Evolutionary conservation across 2,329 filamentous ascomycete species (phyloP).

Genomic region (Cytospora schulzeri): DNA sequence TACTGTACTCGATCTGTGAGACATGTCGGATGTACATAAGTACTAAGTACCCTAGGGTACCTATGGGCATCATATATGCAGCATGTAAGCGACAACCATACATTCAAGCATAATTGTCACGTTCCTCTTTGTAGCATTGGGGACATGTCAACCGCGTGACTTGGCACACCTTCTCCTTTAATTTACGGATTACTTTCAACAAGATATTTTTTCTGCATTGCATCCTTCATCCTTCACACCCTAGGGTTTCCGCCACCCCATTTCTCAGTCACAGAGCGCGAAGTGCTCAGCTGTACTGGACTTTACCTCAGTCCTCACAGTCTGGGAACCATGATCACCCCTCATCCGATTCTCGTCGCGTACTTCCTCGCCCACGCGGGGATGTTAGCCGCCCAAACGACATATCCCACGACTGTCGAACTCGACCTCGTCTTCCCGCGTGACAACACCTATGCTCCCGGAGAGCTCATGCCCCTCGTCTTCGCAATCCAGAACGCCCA

Average conservation of each 20-base stretch:
- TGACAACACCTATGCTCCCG: conserved; percentile 35
- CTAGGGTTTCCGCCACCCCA: background rate
- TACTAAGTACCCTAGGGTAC: no score
- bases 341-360: background rate
- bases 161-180: background rate
- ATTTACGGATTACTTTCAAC: background rate
- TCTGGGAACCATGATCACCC: background rate
- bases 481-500: conserved; percentile 35
- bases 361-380: background rate
- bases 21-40: no score
- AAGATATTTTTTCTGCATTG: background rate
- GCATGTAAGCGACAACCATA: no score
- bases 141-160: no score
- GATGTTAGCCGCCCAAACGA: background rate
- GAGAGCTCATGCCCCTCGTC: conserved; percentile 33
- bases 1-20: no score
- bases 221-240: background rate
- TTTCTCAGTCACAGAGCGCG: background rate
- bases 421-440: conserved; percentile 37
- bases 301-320: background rate
- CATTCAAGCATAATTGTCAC: no score
- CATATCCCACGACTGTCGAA: conserved; percentile 37
- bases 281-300: background rate
- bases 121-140: no score
- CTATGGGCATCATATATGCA: no score